phyloP scores from a whole-genome alignment of 768 basidiomycete genomes.

The Amanita rimosa region DNA sequence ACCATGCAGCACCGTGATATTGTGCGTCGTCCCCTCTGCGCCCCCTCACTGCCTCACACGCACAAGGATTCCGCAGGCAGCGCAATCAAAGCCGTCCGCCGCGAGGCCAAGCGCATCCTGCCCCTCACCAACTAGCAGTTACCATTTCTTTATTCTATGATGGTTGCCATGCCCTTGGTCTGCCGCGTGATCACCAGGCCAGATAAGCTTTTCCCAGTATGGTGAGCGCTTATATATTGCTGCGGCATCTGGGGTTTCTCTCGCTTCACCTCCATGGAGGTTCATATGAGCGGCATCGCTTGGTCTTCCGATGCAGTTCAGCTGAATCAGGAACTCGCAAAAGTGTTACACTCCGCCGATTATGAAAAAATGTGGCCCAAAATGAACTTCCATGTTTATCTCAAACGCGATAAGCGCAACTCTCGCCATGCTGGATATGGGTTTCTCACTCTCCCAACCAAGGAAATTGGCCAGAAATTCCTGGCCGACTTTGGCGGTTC shows the following conservation, averaged over 20 bases:
- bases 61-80: constrained; percentile 48
- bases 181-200: not conserved
- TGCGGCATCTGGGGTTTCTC: not conserved
- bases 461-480: constrained; percentile 27
- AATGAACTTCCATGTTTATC: constrained; percentile 43
- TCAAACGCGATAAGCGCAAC: constrained; percentile 28
- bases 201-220: not conserved
- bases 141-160: not conserved
- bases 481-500: constrained; percentile 28
- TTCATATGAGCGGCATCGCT: constrained; percentile 28
- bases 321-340: constrained; percentile 27
- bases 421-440: constrained; percentile 30
- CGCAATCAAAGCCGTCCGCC: constrained; percentile 38
- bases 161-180: not conserved
- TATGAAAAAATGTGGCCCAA: constrained; percentile 21
- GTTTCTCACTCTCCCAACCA: constrained; percentile 33
- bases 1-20: constrained; percentile 44
- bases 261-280: constrained; percentile 20
- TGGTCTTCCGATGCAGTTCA: constrained; percentile 16
- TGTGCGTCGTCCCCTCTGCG: constrained; percentile 24
- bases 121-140: constrained; percentile 15
- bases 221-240: not conserved
- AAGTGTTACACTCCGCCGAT: constrained; percentile 30
- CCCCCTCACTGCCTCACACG: not conserved
- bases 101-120: constrained; percentile 54